A percentile compares a stretch with the other conserved stretches of the same genome.
Conservation (phyloP, 1,139 yeast species). For the Diutina neorugosa region DNA sequence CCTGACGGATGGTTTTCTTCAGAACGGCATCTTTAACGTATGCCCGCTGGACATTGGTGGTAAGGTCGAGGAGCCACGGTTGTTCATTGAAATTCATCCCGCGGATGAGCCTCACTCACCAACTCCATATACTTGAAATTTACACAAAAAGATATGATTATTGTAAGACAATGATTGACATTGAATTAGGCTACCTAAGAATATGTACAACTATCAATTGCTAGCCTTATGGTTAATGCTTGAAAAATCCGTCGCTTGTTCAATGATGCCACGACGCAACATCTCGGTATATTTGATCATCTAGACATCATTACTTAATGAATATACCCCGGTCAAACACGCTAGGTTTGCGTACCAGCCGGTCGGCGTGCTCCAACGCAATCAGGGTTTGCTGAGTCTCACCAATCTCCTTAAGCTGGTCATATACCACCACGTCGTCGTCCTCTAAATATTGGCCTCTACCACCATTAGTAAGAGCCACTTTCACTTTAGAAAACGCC, state of each 20-base stretch:
- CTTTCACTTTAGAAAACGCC: slow-evolving; percentile 63
- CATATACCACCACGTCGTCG: slow-evolving; percentile 39
- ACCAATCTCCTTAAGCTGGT: slow-evolving; percentile 38
- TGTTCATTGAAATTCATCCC: background rate
- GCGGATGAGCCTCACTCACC: no score
- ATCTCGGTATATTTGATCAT: background rate
- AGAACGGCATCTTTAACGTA: background rate
- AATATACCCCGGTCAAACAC: slow-evolving; percentile 22
- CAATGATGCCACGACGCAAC: no score
- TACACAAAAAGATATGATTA: no score
- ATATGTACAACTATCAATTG: no score
- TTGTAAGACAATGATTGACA: no score
- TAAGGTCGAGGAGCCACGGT: background rate
- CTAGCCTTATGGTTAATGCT: no score
- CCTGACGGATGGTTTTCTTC: background rate
- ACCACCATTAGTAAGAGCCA: slow-evolving; percentile 41
- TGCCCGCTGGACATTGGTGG: background rate
- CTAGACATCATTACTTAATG: background rate
- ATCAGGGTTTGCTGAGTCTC: slow-evolving; percentile 25
- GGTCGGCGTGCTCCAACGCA: slow-evolving; percentile 82
- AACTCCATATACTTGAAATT: no score
- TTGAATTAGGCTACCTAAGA: background rate
- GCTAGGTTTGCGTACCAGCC: slow-evolving; percentile 36
- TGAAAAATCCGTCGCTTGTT: no score
- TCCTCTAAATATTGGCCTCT: slow-evolving; percentile 37